phyloP scores from a whole-genome alignment of 208 protist genomes.

The Trypanosoma scelopori region DNA sequence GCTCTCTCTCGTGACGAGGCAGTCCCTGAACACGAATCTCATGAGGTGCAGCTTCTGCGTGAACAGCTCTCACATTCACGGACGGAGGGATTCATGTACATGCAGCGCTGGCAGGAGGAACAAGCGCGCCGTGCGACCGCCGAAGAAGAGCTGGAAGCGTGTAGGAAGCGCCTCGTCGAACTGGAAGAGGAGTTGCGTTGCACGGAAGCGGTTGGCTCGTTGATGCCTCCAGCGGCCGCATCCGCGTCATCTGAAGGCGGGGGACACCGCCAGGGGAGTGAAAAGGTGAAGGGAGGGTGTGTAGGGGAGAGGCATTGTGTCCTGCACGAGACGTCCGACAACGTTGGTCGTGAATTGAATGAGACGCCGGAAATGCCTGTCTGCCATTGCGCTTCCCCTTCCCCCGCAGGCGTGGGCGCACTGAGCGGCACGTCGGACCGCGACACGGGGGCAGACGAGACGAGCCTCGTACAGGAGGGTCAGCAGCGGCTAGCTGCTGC shows the following conservation, averaged over 20 bases:
- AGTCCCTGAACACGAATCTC: neutral
- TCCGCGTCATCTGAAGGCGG: no score
- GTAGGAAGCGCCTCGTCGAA: neutral
- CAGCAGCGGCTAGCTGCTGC: neutral
- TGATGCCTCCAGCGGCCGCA: no score
- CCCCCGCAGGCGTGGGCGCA: no score
- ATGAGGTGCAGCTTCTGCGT: neutral
- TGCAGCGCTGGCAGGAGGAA: conserved; percentile 9
- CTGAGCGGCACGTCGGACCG: neutral
- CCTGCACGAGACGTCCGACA: no score
- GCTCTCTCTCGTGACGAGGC: neutral
- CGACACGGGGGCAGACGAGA: no score
- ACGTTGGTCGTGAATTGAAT: neutral
- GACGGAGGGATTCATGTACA: neutral
- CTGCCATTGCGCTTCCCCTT: neutral
- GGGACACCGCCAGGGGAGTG: neutral
- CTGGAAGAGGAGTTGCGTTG: neutral
- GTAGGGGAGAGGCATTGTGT: neutral
- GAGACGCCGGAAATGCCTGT: neutral
- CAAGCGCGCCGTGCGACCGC: neutral
- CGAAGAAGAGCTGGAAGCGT: conserved; percentile 1
- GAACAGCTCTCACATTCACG: neutral
- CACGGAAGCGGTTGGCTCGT: neutral
- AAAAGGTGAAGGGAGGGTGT: neutral
- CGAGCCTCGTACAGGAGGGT: neutral